Base-by-base conservation (phyloP, 208 protist species). In the Acanthamoeba healyi region DNA sequence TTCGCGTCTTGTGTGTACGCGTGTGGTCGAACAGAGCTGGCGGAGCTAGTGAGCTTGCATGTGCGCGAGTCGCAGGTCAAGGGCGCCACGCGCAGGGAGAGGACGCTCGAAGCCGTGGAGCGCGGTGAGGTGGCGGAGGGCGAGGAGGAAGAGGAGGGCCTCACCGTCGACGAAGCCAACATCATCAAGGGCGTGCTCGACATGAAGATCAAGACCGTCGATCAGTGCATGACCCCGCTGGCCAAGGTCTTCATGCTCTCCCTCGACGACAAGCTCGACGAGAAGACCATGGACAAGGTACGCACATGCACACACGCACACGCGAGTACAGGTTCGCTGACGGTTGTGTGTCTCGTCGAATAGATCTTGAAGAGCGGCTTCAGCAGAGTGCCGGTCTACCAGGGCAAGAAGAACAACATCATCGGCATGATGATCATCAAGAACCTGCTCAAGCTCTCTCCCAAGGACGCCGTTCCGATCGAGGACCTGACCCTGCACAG, bases 391-490 rank as follows among this genome's bases (percentile, higher is more conserved):
- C 98, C 98, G 19, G 97, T 99, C 0, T 98, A 97, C 95, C 95
- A 96, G 19, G 96, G 95, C 2, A 29, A 97, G 81, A 96, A 95
- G 38, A 94, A 93, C n/a, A 98, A 98, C 94, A 97, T 99, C 89
- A 95, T 98, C 79, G 98, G 98, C 14, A 95, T 97, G 32, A 95
- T 99, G 34, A 96, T 98, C 72, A 96, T 98, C 26, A 98, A 98
- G 72, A 97, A 95, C 19, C 96, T 99, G 14, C 89, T 98, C 1
- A 94, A 93, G 32, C 89, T 98, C 19, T 96, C 56, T 1, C 95
- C 94, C 63, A 90, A 89, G 84, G 84, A 91, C 42, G 58, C 56
- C 2, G 88, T 81, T 34, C n/a, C 32, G 17, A 84, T 95, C n/a
- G 40, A 86, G 36, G 49, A 89, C 9, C 34, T 97, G 14, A 29